phyloP scores from a whole-genome alignment of 2,329 filamentous ascomycete species.

The Scleromitrula shiraiana region DNA sequence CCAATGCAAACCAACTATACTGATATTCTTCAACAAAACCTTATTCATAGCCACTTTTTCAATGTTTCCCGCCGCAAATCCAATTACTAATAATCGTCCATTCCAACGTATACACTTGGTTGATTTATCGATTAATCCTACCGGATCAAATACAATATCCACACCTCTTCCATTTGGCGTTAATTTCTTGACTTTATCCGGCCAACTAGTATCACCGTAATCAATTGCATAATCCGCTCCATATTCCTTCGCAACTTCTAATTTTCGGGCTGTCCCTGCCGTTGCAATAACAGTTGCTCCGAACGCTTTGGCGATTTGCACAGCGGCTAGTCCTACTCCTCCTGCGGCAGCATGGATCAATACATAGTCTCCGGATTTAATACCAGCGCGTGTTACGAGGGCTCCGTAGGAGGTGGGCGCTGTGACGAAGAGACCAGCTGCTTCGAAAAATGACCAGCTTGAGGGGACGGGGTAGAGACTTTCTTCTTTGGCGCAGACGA shows the following conservation, averaged over 20 bases:
- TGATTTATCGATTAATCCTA: conserved; percentile 78
- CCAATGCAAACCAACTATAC: conserved; percentile 85
- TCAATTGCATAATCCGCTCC: conserved; percentile 80
- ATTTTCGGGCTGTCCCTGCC: conserved; percentile 71
- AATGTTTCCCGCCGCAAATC: conserved; percentile 78
- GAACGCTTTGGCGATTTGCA: conserved; percentile 87
- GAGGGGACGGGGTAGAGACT: conserved; percentile 65
- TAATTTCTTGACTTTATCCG: conserved; percentile 65
- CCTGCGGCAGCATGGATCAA: conserved; percentile 89
- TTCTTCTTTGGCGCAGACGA: conserved; percentile 58
- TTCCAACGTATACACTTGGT: conserved; percentile 95
- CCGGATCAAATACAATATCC: conserved; percentile 92
- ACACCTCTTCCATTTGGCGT: conserved; percentile 64
- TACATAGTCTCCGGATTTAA: conserved; percentile 77
- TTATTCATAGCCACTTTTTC: conserved; percentile 92
- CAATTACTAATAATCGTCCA: conserved; percentile 77
- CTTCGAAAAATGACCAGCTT: conserved; percentile 77
- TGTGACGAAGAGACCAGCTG: conserved; percentile 84
- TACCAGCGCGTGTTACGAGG: conserved; percentile 66
- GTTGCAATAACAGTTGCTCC: conserved; percentile 92
- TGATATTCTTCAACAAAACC: conserved; percentile 88
- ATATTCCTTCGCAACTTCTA: conserved; percentile 68
- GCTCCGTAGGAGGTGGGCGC: conserved; percentile 84
- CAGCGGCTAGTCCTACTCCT: conserved; percentile 82
- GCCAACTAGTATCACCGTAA: conserved; percentile 60